Evolutionary conservation across 345 rosid species (phyloP).

Genomic region (Gossypium sturtianum): DNA sequence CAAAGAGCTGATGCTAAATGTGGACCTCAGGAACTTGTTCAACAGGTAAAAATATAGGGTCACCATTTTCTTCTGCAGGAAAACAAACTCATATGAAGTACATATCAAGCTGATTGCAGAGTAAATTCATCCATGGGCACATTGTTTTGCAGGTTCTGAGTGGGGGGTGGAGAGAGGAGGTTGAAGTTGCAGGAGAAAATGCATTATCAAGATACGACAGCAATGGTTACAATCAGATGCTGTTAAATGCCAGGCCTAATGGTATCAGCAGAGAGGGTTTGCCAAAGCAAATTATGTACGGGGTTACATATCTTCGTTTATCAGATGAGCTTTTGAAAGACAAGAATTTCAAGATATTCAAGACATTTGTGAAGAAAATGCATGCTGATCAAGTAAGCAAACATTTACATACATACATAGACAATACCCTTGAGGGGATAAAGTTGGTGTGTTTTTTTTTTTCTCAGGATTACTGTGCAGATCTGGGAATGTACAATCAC

Average conservation of each 20-base stretch:
- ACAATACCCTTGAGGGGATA: too few relatives aligned
- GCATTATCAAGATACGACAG: constrained; percentile 67
- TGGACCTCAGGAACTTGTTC: constrained; percentile 78
- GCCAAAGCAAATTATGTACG: constrained; percentile 54
- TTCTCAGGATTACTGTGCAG: constrained; percentile 31
- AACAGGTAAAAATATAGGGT: constrained; percentile 43
- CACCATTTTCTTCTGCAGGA: background rate
- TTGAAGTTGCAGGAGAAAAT: constrained; percentile 85
- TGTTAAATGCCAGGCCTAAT: constrained; percentile 75
- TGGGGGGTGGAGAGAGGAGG: constrained; percentile 64
- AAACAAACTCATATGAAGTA: too few relatives aligned
- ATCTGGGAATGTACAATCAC: constrained; percentile 47
- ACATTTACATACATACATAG: background rate
- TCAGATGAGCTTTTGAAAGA: constrained; percentile 40
- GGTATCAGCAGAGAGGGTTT: constrained; percentile 50
- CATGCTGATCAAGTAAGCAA: constrained; percentile 72
- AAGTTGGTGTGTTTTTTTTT: background rate
- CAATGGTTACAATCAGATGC: constrained; percentile 63
- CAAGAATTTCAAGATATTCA: constrained; percentile 52
- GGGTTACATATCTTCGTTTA: constrained; percentile 68
- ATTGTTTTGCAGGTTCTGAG: constrained; percentile 56
- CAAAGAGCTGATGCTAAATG: constrained; percentile 54
- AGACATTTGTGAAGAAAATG: constrained; percentile 70
- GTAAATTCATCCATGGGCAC: constrained; percentile 9
- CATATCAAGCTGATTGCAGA: background rate